These are phyloP conservation scores for Manihot esculenta DNA, from an alignment of 441 rosid genomes.

Conservation along the genomic window DNA sequence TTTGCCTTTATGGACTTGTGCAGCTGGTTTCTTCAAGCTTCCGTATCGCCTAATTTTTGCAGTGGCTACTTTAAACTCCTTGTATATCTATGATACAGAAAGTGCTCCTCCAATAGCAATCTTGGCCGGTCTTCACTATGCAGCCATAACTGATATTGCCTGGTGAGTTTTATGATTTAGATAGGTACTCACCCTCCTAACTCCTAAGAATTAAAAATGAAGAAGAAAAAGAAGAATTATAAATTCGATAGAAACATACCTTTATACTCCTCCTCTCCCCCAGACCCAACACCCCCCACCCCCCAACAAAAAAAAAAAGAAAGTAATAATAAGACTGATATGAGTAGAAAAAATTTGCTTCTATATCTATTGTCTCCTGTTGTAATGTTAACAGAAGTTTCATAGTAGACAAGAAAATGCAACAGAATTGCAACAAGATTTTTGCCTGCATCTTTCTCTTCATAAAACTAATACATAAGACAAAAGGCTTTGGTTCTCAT, in stretches of 20 bases:
- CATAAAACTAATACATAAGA: not conserved
- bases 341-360: too few species aligned
- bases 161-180: conserved; percentile 44
- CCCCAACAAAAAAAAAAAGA: too few species aligned
- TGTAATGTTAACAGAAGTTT: not conserved
- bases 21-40: conserved; percentile 86
- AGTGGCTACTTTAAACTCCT: conserved; percentile 80
- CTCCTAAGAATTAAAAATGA: not conserved
- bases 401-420: not conserved
- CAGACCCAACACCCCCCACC: too few species aligned
- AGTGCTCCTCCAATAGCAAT: conserved; percentile 68
- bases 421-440: not conserved
- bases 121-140: conserved; percentile 91
- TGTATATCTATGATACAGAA: conserved; percentile 88
- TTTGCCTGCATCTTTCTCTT: not conserved
- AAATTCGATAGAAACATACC: not conserved
- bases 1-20: conserved; percentile 26
- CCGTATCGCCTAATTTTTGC: conserved; percentile 91
- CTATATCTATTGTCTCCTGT: too few species aligned
- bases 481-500: not conserved
- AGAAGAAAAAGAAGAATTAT: not conserved
- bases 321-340: not conserved
- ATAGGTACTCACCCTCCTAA: not conserved
- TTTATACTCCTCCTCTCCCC: not conserved
- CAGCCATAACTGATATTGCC: conserved; percentile 84